These are phyloP conservation scores for Camelina sativa DNA, from an alignment of 345 rosid genomes.

Conservation along the genomic window DNA sequence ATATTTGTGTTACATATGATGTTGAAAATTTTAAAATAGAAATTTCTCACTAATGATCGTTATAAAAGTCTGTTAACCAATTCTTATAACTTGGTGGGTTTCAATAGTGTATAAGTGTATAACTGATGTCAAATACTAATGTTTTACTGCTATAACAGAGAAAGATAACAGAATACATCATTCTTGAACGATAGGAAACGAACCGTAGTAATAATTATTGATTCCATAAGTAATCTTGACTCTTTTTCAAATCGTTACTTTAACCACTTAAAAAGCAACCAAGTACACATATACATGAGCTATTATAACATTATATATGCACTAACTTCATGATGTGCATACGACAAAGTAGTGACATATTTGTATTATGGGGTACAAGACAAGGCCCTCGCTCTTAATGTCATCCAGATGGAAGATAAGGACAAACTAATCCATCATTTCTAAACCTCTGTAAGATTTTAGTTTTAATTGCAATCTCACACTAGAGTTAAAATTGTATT, in stretches of 20 bases:
- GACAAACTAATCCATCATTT: constrained; percentile 28
- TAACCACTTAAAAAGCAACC: constrained; percentile 11
- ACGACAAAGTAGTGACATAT: constrained; percentile 41
- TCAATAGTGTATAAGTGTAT: background rate
- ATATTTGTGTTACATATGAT: no score
- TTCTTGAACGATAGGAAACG: constrained; percentile 12
- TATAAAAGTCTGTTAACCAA: background rate
- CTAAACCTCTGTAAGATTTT: constrained; percentile 1
- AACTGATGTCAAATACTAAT: background rate
- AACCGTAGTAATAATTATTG: constrained; percentile 8
- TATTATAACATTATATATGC: constrained; percentile 29
- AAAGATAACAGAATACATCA: constrained; percentile 1
- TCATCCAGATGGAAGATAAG: constrained; percentile 40
- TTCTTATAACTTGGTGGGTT: background rate
- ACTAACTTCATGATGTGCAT: constrained; percentile 42
- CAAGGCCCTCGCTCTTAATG: constrained; percentile 41
- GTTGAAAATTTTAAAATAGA: no score
- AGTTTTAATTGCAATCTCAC: background rate
- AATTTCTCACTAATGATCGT: background rate
- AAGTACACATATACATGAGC: background rate
- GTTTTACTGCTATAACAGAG: background rate
- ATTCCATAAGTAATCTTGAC: constrained; percentile 12
- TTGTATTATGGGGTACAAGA: constrained; percentile 32
- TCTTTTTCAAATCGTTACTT: constrained; percentile 11
- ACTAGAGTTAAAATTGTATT: background rate